Percentiles rank a stretch among this genome's conserved stretches.
Evolutionary conservation across 202 grass and related monocot genomes (phyloP).

Genomic region (Brachypodium distachyon): DNA sequence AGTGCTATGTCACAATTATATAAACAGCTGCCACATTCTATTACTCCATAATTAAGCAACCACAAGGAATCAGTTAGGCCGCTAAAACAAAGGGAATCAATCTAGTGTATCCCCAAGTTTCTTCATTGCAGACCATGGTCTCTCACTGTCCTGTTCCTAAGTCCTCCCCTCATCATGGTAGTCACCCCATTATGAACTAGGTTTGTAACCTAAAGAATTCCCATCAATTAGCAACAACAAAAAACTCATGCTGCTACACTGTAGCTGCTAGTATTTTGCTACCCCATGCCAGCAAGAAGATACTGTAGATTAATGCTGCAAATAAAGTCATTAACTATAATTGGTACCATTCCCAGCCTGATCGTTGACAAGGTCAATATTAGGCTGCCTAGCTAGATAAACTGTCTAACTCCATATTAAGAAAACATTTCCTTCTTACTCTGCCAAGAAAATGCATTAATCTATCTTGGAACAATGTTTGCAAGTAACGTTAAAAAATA

Average conservation of each 20-base stretch:
- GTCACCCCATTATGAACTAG: not conserved
- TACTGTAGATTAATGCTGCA: not conserved
- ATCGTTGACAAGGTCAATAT: not conserved
- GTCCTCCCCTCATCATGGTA: not conserved
- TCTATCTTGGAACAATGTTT: not conserved
- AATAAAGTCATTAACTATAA: constrained; percentile 8
- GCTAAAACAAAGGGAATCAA: too few relatives aligned
- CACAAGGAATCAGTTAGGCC: too few relatives aligned
- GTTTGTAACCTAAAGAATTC: not conserved
- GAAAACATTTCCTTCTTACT: not conserved
- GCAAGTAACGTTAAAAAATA: not conserved
- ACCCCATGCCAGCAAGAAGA: not conserved
- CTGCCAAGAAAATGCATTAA: not conserved
- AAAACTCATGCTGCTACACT: not conserved
- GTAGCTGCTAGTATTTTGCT: not conserved
- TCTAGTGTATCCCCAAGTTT: not conserved
- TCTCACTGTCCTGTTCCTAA: not conserved
- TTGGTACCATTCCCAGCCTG: not conserved
- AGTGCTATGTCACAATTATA: not conserved
- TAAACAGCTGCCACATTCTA: not conserved
- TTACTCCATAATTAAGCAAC: not conserved
- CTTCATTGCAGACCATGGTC: not conserved
- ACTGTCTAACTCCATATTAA: not conserved
- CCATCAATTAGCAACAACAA: not conserved
- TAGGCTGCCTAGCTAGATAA: not conserved